These are phyloP conservation scores for Candolleomyces efflorescens DNA, from an alignment of 768 basidiomycete species.

Conservation along the genomic window DNA sequence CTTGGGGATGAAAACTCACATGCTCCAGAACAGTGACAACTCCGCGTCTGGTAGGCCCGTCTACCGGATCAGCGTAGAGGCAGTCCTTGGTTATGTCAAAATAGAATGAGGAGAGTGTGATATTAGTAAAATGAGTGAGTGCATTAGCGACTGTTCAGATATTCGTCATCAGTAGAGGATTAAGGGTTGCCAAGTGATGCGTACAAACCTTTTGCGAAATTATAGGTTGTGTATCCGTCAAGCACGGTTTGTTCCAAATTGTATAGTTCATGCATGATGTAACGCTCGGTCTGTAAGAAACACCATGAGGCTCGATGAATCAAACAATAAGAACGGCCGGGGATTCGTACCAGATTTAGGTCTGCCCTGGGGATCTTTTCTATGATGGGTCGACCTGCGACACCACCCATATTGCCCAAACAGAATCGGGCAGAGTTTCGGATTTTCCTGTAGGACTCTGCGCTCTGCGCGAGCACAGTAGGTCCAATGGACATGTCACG, in stretches of 20 bases:
- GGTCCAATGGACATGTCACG: conserved; percentile 85
- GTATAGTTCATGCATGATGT: conserved; percentile 82
- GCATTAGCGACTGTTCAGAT: conserved; percentile 57
- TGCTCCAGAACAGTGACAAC: conserved; percentile 69
- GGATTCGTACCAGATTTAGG: conserved; percentile 57
- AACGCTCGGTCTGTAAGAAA: conserved; percentile 67
- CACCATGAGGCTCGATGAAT: neutral
- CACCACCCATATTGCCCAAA: conserved; percentile 67
- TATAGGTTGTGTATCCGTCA: conserved; percentile 66
- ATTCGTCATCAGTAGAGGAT: conserved; percentile 5
- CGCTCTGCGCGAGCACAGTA: conserved; percentile 67
- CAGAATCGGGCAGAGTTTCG: conserved; percentile 85
- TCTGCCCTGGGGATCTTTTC: conserved; percentile 39
- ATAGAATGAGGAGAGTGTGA: conserved; percentile 85
- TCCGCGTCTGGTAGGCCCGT: conserved; percentile 52
- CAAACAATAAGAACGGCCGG: neutral
- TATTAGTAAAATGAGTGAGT: conserved; percentile 73
- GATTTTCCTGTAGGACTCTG: conserved; percentile 76
- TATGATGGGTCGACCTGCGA: conserved; percentile 20
- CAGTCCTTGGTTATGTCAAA: conserved; percentile 90
- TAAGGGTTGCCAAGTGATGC: neutral
- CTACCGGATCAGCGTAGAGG: conserved; percentile 65
- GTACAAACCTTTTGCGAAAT: conserved; percentile 74
- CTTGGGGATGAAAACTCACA: conserved; percentile 30
- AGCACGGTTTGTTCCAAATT: conserved; percentile 63